Conservation (phyloP, 495 filamentous ascomycete species). For the Rostrohypoxylon terebratum region DNA sequence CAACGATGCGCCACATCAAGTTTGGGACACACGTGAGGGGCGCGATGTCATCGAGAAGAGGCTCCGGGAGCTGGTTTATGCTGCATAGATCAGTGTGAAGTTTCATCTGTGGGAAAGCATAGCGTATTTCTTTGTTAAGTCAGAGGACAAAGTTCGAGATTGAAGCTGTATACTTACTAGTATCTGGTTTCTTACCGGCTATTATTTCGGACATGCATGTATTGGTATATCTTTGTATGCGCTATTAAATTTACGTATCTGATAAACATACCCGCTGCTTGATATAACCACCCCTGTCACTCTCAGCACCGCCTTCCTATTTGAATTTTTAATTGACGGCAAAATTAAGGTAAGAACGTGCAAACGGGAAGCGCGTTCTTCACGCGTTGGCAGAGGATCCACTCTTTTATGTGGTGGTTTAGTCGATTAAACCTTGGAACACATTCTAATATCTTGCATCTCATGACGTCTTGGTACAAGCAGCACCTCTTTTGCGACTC, state of each 20-base stretch:
- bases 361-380: slow-evolving; percentile 35
- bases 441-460: neutral
- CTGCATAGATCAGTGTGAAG: slow-evolving; percentile 1
- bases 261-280: neutral
- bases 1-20: slow-evolving; percentile 82
- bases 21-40: slow-evolving; percentile 80
- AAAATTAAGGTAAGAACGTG: neutral
- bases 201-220: neutral
- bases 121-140: neutral
- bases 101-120: slow-evolving; percentile 6
- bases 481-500: neutral
- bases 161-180: neutral
- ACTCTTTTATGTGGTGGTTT: neutral
- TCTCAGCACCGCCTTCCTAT: slow-evolving; percentile 35
- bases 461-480: neutral
- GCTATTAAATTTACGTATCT: too few relatives aligned
- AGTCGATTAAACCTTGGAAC: neutral
- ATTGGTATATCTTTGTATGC: neutral
- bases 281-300: neutral
- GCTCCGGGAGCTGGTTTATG: slow-evolving; percentile 68
- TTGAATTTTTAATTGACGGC: neutral
- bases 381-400: slow-evolving; percentile 33
- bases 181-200: neutral
- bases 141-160: neutral
- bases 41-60: slow-evolving; percentile 76